A percentile compares a stretch with the other conserved stretches of the same genome.
Evolutionary conservation across 2,329 filamentous ascomycete genomes (phyloP).

Genomic region (Epichloe aotearoae): DNA sequence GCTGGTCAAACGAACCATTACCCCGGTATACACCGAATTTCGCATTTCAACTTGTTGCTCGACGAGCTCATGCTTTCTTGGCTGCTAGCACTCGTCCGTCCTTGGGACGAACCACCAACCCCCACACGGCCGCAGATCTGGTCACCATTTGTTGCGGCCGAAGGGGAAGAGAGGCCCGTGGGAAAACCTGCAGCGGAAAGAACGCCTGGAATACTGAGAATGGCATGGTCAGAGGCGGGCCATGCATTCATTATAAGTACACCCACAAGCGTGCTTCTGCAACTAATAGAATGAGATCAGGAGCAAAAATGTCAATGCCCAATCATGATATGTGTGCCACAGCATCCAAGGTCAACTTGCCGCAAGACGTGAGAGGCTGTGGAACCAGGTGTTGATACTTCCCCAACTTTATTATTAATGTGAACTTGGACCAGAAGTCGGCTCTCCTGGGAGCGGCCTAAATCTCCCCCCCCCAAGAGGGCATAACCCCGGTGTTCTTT

Average conservation of each 20-base stretch:
- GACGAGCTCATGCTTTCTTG: conserved; percentile 16
- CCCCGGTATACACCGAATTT: conserved; percentile 24
- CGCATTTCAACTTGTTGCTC: conserved; percentile 8
- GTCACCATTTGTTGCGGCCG: conserved; percentile 16
- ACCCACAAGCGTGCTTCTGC: conserved; percentile 1
- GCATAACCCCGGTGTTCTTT: neutral
- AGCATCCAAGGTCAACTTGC: neutral
- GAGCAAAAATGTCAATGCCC: conserved; percentile 7
- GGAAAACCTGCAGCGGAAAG: conserved; percentile 1
- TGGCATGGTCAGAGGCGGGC: conserved; percentile 3
- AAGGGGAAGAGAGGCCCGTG: conserved; percentile 1
- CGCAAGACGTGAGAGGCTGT: neutral
- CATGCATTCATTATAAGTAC: conserved; percentile 3
- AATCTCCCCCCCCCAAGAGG: neutral
- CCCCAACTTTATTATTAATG: neutral
- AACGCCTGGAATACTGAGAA: conserved; percentile 3
- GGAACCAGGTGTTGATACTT: neutral
- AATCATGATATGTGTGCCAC: conserved; percentile 6
- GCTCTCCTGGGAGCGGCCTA: neutral
- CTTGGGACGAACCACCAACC: conserved; percentile 25
- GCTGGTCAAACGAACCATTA: conserved; percentile 16
- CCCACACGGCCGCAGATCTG: conserved; percentile 29
- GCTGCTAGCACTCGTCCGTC: conserved; percentile 24
- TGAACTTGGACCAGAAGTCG: neutral
- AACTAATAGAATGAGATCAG: neutral